Base-by-base conservation (phyloP, 2,329 filamentous ascomycete genomes). In the Xylaria sp. region DNA sequence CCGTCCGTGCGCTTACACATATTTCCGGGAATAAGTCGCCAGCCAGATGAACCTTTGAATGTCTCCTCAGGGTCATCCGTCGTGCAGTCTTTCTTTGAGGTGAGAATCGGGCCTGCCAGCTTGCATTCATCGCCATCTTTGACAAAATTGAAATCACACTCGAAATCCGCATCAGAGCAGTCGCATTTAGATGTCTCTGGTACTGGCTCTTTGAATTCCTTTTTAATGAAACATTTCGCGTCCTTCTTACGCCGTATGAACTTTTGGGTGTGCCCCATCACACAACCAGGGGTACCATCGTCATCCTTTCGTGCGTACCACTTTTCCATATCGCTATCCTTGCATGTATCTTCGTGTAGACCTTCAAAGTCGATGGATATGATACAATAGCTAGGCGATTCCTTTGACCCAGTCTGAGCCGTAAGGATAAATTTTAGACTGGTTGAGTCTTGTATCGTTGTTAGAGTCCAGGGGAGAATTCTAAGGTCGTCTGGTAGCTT, bases 261-360 rank as follows among this genome's bases (percentile, higher is more conserved):
- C 70, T 88, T 93, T 78, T 98, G 95, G 75, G 91, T 97, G 78
- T 97, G 94, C 21, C 96, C 96, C 95, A 99, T 98, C 72, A 99
- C 84, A 79, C 96, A 99, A 59, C 90, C 93, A 2, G 94, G 87
- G 60, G 97, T 87, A 36, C 92, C 92, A 24, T 97, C 87, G 34
- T 92, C 87, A 76, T 97, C 91, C 45, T 92, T 86, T 17, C 94
- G 90, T 27, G 96, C 96, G 72, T 89, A 89, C 96, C 96, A 99
- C 61, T 91, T 87, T 77, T 98, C 94, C 80, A 98, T 91, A 74
- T 97, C 93, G 42, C 88, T 84, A 47, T 91, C 86, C 61, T 85
- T 86, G 81, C 97, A 99, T 67, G 92, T 92, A 36, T 88, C 85
- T 80, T 96, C 91, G 72, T 97, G 89, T 69, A 98, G 84, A 9